Percentiles rank a stretch among this genome's conserved stretches.
phyloP scores from a whole-genome alignment of 805 yeast genomes.

The Jamesozyma hellenica region DNA sequence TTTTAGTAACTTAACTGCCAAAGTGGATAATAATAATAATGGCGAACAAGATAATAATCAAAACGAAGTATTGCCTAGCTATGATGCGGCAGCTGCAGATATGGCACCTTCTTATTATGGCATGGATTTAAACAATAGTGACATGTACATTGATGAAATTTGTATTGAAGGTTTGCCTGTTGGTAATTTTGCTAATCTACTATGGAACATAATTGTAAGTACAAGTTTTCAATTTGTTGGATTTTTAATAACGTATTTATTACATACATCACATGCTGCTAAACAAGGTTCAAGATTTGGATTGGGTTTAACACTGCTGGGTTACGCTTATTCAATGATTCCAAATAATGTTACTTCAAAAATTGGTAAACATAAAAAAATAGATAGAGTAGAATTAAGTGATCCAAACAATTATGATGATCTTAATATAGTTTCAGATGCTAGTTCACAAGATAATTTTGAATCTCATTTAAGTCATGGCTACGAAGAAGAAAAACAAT shows the following conservation, averaged over 20 bases:
- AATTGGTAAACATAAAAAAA: constrained; percentile 23
- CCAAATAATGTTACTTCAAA: constrained; percentile 34
- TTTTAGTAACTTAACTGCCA: constrained; percentile 82
- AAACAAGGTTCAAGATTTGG: constrained; percentile 93
- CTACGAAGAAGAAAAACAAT: constrained; percentile 23
- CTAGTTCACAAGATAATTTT: constrained; percentile 21
- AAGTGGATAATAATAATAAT: constrained; percentile 48
- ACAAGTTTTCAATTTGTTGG: constrained; percentile 93
- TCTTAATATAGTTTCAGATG: constrained; percentile 16
- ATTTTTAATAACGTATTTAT: constrained; percentile 74
- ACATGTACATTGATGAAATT: constrained; percentile 66
- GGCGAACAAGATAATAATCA: constrained; percentile 22
- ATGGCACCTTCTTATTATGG: constrained; percentile 97
- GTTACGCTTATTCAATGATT: constrained; percentile 51
- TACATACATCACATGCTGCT: constrained; percentile 96
- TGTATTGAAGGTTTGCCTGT: constrained; percentile 94
- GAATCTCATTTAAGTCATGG: constrained; percentile 26
- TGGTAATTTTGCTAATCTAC: constrained; percentile 76
- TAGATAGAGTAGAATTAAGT: constrained; percentile 39
- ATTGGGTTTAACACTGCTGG: constrained; percentile 71
- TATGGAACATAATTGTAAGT: constrained; percentile 84
- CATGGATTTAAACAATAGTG: constrained; percentile 56
- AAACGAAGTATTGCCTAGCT: constrained; percentile 68
- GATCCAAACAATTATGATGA: constrained; percentile 52
- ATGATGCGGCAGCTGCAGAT: constrained; percentile 92